Evolutionary conservation across 2,329 filamentous ascomycete genomes (phyloP).

Genomic region (Penicillium sp.): DNA sequence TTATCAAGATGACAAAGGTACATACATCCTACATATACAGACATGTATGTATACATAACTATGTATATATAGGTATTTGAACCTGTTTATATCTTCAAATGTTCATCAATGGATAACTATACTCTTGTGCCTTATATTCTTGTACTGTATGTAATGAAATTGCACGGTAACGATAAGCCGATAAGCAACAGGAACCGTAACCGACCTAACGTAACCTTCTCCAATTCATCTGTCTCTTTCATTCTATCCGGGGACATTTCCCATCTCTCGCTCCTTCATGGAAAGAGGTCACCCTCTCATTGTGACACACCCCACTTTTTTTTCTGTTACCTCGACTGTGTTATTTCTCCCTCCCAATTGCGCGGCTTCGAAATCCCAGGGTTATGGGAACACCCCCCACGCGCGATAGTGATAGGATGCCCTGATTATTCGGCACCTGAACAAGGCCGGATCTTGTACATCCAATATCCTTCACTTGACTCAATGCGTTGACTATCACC

Average conservation of each 20-base stretch:
- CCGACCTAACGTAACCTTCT: slow-evolving; percentile 9
- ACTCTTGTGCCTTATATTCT: too few relatives aligned
- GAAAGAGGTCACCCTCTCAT: slow-evolving; percentile 7
- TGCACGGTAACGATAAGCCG: slow-evolving; percentile 10
- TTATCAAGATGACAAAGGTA: neutral
- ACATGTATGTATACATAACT: neutral
- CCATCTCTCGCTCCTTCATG: slow-evolving; percentile 9
- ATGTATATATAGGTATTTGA: neutral
- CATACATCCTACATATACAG: neutral
- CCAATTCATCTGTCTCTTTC: slow-evolving; percentile 10
- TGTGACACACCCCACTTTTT: slow-evolving; percentile 2
- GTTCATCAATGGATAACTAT: neutral
- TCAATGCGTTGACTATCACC: slow-evolving; percentile 22
- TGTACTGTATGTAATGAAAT: neutral
- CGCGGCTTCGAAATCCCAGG: neutral
- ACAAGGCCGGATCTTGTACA: slow-evolving; percentile 16
- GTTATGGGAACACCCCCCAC: slow-evolving; percentile 12
- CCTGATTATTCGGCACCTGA: slow-evolving; percentile 16
- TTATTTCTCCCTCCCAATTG: neutral
- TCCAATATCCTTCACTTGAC: slow-evolving; percentile 12
- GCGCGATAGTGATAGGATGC: slow-evolving; percentile 17
- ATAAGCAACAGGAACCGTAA: slow-evolving; percentile 9
- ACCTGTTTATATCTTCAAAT: neutral
- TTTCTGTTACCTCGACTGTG: slow-evolving; percentile 3
- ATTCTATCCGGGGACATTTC: slow-evolving; percentile 9